phyloP scores from a whole-genome alignment of 2,329 filamentous ascomycete genomes.

The Colletotrichum sp. region DNA sequence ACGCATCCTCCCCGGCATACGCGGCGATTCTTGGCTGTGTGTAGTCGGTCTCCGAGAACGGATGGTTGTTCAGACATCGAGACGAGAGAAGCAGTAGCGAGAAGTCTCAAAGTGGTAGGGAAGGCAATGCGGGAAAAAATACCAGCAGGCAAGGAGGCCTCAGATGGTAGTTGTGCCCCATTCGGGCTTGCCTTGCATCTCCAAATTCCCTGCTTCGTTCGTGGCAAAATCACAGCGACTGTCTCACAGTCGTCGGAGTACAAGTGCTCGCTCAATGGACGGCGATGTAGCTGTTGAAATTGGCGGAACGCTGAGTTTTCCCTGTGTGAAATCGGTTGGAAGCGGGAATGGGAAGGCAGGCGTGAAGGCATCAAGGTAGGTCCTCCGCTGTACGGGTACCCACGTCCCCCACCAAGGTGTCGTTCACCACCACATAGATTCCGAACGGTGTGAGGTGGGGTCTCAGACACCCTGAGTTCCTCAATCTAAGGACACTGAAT shows the following conservation, averaged over 20 bases:
- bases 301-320: not conserved
- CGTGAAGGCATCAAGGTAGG: not conserved
- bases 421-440: not conserved
- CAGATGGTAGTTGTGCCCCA: not conserved
- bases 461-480: not conserved
- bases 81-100: not conserved
- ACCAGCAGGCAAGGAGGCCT: not conserved
- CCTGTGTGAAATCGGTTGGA: not conserved
- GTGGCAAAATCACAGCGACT: not conserved
- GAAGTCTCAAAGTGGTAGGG: not conserved
- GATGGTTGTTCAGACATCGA: not conserved
- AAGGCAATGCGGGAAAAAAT: not conserved
- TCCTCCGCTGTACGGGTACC: not conserved
- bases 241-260: not conserved
- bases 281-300: not conserved
- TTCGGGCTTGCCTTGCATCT: not conserved
- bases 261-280: not conserved
- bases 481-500: not conserved
- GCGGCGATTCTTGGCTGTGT: not conserved
- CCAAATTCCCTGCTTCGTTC: not conserved
- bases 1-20: not conserved
- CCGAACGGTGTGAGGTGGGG: not conserved
- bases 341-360: not conserved
- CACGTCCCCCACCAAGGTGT: not conserved
- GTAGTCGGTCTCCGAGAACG: not conserved